A percentile compares a stretch with the other conserved stretches of the same genome.
These are phyloP conservation scores for Gossypium schwendimanii DNA, from an alignment of 441 rosid species.

Conservation along the genomic window DNA sequence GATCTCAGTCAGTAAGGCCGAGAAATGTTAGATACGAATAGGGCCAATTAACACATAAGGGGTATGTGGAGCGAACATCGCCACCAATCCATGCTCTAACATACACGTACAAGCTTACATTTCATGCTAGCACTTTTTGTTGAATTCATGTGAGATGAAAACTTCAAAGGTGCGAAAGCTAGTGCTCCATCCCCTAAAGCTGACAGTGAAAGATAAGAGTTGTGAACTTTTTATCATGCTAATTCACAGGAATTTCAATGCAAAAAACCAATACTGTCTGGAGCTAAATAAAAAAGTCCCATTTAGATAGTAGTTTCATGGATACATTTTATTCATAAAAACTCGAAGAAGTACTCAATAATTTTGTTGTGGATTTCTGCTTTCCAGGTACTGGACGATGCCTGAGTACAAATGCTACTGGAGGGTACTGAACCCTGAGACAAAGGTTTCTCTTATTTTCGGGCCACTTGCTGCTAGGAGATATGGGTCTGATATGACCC, in stretches of 20 bases:
- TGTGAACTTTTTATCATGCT: background rate
- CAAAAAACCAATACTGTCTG: background rate
- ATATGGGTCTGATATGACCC: conserved; percentile 59
- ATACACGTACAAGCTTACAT: background rate
- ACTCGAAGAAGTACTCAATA: background rate
- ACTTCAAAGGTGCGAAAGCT: background rate
- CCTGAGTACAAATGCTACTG: conserved; percentile 71
- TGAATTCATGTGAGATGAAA: background rate
- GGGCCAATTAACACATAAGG: background rate
- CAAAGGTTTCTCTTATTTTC: conserved; percentile 54
- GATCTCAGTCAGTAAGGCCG: background rate
- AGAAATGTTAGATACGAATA: background rate
- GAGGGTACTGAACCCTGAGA: conserved; percentile 57
- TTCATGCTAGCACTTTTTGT: background rate
- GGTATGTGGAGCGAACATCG: background rate
- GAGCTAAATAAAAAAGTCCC: background rate
- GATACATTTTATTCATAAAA: background rate
- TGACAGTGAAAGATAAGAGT: background rate
- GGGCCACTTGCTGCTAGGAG: conserved; percentile 47
- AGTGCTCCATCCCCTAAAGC: background rate
- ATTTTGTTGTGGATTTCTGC: background rate
- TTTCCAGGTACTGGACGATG: conserved; percentile 56
- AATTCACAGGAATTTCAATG: background rate
- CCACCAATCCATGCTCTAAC: background rate
- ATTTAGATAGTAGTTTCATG: background rate